Conservation (phyloP, 2,329 filamentous ascomycete genomes). For the Tolypocladium cylindrosporum region DNA sequence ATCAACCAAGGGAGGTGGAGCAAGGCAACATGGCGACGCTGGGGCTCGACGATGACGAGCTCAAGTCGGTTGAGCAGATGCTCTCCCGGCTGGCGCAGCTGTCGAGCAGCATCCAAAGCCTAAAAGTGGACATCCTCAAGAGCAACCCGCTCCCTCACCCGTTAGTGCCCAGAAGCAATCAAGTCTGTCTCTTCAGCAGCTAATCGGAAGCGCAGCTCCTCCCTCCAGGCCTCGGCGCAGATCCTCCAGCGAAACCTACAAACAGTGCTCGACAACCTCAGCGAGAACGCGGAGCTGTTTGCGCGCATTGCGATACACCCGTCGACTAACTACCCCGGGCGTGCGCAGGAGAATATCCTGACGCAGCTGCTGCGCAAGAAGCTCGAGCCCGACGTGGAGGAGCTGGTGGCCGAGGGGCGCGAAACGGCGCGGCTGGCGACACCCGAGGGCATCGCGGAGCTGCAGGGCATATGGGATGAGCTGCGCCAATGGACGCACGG, state of each 20-base stretch:
- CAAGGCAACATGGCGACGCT: conserved; percentile 27
- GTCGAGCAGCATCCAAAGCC: conserved; percentile 55
- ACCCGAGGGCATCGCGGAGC: conserved; percentile 31
- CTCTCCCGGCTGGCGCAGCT: conserved; percentile 60
- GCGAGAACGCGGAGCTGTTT: conserved; percentile 57
- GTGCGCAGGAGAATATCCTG: conserved; percentile 55
- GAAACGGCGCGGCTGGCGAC: conserved; percentile 29
- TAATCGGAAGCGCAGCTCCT: conserved; percentile 39
- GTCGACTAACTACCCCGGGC: conserved; percentile 63
- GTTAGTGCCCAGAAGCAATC: conserved; percentile 30
- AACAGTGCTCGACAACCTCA: conserved; percentile 54
- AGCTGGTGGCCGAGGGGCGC: conserved; percentile 57
- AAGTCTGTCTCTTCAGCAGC: not conserved
- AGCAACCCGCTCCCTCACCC: conserved; percentile 58
- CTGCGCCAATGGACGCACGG: conserved; percentile 29
- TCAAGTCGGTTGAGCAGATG: conserved; percentile 61
- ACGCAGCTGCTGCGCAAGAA: conserved; percentile 71
- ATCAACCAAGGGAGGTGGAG: not conserved
- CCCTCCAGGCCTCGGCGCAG: conserved; percentile 59
- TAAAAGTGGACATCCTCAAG: conserved; percentile 50
- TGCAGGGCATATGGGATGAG: conserved; percentile 49
- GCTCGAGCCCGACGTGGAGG: conserved; percentile 67
- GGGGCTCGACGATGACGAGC: conserved; percentile 46
- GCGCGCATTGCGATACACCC: conserved; percentile 64
- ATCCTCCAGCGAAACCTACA: conserved; percentile 64